These are phyloP conservation scores for Rostrohypoxylon terebratum DNA, from an alignment of 495 filamentous ascomycete species.

Conservation along the genomic window DNA sequence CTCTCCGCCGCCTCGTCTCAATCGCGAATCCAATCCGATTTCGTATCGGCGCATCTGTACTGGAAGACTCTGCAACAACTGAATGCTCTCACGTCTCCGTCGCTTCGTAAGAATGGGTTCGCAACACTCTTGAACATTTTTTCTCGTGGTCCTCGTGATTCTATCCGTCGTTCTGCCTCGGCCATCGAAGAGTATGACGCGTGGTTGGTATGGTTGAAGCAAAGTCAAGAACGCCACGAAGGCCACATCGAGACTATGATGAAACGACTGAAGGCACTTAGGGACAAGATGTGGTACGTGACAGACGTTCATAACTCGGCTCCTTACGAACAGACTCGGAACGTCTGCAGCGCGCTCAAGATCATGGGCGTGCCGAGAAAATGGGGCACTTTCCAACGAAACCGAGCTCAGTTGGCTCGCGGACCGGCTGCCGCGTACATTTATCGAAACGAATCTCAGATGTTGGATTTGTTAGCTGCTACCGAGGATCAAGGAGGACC, in stretches of 20 bases:
- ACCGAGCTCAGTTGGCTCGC: conserved; percentile 66
- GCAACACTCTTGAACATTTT: conserved; percentile 77
- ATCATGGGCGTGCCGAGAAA: conserved; percentile 81
- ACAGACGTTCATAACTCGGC: conserved; percentile 95
- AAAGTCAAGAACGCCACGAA: conserved; percentile 77
- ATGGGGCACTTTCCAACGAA: conserved; percentile 63
- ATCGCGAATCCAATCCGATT: conserved; percentile 75
- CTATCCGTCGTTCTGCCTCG: conserved; percentile 70
- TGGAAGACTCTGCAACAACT: conserved; percentile 75
- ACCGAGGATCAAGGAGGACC: conserved; percentile 85
- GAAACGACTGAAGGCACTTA: conserved; percentile 71
- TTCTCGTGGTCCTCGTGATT: conserved; percentile 74
- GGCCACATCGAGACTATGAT: conserved; percentile 74
- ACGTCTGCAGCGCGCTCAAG: conserved; percentile 87
- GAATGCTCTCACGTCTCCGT: conserved; percentile 69
- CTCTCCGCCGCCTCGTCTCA: conserved; percentile 74
- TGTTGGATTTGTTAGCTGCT: conserved; percentile 88
- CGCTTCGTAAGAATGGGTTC: conserved; percentile 72
- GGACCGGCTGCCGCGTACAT: conserved; percentile 75
- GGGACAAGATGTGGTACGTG: conserved; percentile 99
- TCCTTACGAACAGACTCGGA: conserved; percentile 87
- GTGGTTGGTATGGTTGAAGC: conserved; percentile 80
- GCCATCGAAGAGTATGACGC: conserved; percentile 80
- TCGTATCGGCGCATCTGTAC: conserved; percentile 75
- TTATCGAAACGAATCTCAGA: conserved; percentile 84